Percentiles rank a stretch among this genome's conserved stretches.
Evolutionary conservation across 176 grass and related monocot genomes (phyloP).

Genomic region (Juncus inflexus): DNA sequence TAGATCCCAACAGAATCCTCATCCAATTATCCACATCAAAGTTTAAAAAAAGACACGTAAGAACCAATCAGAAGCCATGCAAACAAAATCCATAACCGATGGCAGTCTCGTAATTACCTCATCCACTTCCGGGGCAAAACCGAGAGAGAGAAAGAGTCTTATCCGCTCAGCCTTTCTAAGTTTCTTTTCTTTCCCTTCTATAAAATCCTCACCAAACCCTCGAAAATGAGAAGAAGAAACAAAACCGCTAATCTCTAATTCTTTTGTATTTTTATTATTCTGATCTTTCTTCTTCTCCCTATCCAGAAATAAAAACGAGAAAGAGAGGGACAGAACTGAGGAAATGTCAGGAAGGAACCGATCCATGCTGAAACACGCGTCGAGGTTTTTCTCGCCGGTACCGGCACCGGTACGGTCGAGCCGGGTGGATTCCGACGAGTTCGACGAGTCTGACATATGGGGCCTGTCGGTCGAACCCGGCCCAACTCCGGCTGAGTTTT

Average conservation of each 20-base stretch:
- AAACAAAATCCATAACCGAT: not conserved
- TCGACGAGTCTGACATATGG: slow-evolving; percentile 75
- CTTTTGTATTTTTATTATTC: not conserved
- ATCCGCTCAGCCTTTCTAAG: slow-evolving; percentile 44
- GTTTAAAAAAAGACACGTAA: slow-evolving; percentile 9
- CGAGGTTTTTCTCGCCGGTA: slow-evolving; percentile 55
- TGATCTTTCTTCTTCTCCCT: not conserved
- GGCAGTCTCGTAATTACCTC: slow-evolving; percentile 15
- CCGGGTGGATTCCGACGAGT: slow-evolving; percentile 27
- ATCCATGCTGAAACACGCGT: slow-evolving; percentile 36
- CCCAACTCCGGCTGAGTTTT: slow-evolving; percentile 22
- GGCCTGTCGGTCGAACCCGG: slow-evolving; percentile 25
- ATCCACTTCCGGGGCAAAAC: not conserved
- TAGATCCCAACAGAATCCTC: not conserved
- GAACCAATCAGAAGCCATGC: slow-evolving; percentile 15
- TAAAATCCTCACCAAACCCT: slow-evolving; percentile 35
- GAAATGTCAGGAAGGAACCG: slow-evolving; percentile 61
- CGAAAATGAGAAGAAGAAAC: slow-evolving; percentile 13
- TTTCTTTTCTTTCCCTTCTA: slow-evolving; percentile 19
- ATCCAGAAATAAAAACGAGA: not conserved
- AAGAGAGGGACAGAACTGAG: not conserved
- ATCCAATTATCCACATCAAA: not conserved
- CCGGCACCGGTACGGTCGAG: slow-evolving; percentile 21
- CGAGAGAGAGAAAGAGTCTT: slow-evolving; percentile 40
- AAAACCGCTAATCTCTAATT: not conserved